These are phyloP conservation scores for Eustoma russellianum DNA, from an alignment of 257 asterid genomes.

Conservation along the genomic window DNA sequence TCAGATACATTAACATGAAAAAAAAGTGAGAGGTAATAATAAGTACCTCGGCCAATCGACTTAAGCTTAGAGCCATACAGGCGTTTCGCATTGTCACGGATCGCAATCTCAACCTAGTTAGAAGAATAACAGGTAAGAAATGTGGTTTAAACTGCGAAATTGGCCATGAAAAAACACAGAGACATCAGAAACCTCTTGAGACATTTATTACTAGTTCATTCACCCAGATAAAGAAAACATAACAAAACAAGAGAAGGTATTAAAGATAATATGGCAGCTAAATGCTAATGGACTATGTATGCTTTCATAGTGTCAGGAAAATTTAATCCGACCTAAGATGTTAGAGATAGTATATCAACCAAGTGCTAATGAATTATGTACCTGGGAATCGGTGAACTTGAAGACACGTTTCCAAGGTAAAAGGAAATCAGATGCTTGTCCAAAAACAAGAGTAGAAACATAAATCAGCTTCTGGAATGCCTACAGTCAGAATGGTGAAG, in stretches of 20 bases:
- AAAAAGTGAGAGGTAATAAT: neutral
- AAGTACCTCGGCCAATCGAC: constrained; percentile 63
- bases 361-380: constrained; percentile 17
- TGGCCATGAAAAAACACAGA: neutral
- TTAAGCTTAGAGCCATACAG: constrained; percentile 63
- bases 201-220: no score
- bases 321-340: neutral
- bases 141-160: neutral
- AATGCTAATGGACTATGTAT: no score
- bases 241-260: neutral
- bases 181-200: no score
- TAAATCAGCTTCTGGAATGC: constrained; percentile 98
- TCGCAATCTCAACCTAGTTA: constrained; percentile 82
- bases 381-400: constrained; percentile 93
- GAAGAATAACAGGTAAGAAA: constrained; percentile 6
- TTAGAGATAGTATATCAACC: neutral
- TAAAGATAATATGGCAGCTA: neutral
- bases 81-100: constrained; percentile 88
- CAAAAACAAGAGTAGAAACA: constrained; percentile 88
- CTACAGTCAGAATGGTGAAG: constrained; percentile 70
- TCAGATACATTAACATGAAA: neutral
- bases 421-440: constrained; percentile 89
- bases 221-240: neutral
- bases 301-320: neutral
- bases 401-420: constrained; percentile 99